Percentiles rank a stretch among this genome's conserved stretches.
phyloP scores from a whole-genome alignment of 257 asterid genomes.

The Solanum verrucosum region DNA sequence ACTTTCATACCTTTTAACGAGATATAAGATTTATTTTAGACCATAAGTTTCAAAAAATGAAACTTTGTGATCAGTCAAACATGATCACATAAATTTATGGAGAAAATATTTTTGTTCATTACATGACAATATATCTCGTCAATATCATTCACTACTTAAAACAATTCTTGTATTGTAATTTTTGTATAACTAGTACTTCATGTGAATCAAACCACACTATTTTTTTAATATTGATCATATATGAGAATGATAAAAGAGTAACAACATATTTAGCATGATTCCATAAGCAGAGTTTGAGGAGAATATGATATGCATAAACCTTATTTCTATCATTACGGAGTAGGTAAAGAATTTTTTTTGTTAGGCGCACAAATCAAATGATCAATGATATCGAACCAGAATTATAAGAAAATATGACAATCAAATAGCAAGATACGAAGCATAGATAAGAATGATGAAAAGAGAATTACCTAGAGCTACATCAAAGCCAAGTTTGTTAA shows the following conservation, averaged over 20 bases:
- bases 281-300: background rate
- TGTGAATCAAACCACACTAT: background rate
- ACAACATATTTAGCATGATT: background rate
- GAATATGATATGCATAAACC: no score
- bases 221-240: background rate
- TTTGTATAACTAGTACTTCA: background rate
- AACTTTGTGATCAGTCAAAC: background rate
- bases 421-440: background rate
- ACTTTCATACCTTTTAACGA: background rate
- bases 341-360: no score
- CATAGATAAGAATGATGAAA: background rate
- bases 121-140: background rate
- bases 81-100: background rate
- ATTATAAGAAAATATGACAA: background rate
- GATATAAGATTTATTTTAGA: background rate
- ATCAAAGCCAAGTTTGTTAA: conserved; percentile 3
- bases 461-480: conserved; percentile 7
- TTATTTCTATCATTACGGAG: no score
- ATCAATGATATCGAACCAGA: background rate
- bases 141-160: background rate
- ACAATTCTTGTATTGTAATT: background rate
- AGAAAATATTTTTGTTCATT: background rate
- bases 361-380: background rate
- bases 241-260: background rate
- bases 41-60: background rate